Evolutionary conservation across 306 rosid species (phyloP).

Genomic region (Fagus sylvatica): DNA sequence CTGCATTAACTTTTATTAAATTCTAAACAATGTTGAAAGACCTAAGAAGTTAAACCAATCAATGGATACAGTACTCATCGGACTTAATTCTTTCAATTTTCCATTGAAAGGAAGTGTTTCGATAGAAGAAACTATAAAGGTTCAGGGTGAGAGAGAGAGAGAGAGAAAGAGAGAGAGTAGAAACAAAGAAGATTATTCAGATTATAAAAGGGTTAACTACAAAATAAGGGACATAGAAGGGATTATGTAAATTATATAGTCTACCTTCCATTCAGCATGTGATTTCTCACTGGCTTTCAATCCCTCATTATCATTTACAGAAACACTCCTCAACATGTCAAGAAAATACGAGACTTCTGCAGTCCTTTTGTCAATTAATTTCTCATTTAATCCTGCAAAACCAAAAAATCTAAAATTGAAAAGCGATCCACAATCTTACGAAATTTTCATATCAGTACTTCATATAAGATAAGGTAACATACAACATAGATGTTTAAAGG

Average conservation of each 20-base stretch:
- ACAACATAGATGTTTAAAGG: not conserved
- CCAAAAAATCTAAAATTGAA: conserved; percentile 20
- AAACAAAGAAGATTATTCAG: not conserved
- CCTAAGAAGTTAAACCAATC: too few species aligned
- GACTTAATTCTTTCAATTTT: not conserved
- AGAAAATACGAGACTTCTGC: conserved; percentile 68
- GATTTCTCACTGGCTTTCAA: conserved; percentile 30
- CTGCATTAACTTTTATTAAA: conserved; percentile 13
- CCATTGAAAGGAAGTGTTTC: not conserved
- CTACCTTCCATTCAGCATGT: conserved; percentile 80
- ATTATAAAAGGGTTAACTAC: not conserved
- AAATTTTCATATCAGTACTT: conserved; percentile 4
- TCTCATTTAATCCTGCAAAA: conserved; percentile 50
- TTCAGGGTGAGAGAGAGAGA: too few species aligned
- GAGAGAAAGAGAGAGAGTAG: not conserved
- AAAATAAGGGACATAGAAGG: not conserved
- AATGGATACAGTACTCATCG: conserved; percentile 9
- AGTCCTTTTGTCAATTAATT: conserved; percentile 52
- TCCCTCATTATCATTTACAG: conserved; percentile 35
- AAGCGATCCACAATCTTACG: not conserved
- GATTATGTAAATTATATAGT: conserved; percentile 27
- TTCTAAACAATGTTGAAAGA: too few species aligned
- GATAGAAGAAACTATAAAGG: not conserved
- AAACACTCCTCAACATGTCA: conserved; percentile 82
- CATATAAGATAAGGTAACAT: not conserved